A percentile compares a stretch with the other conserved stretches of the same genome.
phyloP scores from a whole-genome alignment of 1,284 basidiomycete genomes.

The Sporisorium iseilematis-ciliati region DNA sequence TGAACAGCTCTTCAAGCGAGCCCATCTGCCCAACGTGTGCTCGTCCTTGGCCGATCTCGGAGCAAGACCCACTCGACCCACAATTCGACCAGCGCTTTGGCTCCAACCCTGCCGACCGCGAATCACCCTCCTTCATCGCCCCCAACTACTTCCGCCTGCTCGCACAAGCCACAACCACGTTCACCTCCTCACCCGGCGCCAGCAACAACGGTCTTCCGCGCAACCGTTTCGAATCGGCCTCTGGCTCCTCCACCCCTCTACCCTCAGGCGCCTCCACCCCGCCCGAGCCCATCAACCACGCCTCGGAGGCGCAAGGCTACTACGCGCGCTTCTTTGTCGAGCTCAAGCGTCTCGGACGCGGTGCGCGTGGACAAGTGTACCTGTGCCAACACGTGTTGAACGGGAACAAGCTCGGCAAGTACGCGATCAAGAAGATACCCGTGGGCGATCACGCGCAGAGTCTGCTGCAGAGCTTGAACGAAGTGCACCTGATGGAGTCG shows the following conservation, averaged over 20 bases:
- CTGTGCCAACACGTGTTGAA: slow-evolving; percentile 86
- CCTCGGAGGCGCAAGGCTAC: slow-evolving; percentile 71
- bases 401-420: slow-evolving; percentile 79
- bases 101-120: slow-evolving; percentile 11
- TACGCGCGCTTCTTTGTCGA: slow-evolving; percentile 84
- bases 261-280: slow-evolving; percentile 15
- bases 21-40: slow-evolving; percentile 46
- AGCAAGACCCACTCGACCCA: slow-evolving; percentile 2
- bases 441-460: slow-evolving; percentile 76
- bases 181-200: neutral
- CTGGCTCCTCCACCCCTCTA: slow-evolving; percentile 26
- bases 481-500: slow-evolving; percentile 85
- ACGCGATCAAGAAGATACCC: slow-evolving; percentile 92
- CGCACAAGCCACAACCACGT: slow-evolving; percentile 35
- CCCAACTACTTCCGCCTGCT: slow-evolving; percentile 63
- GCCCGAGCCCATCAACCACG: slow-evolving; percentile 27
- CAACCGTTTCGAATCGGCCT: slow-evolving; percentile 32
- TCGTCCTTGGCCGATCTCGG: slow-evolving; percentile 27
- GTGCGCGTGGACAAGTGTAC: slow-evolving; percentile 89
- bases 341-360: slow-evolving; percentile 86
- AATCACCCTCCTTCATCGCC: slow-evolving; percentile 35
- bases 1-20: neutral
- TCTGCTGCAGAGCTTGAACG: slow-evolving; percentile 58
- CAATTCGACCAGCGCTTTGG: slow-evolving; percentile 9
- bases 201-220: slow-evolving; percentile 3